Percentiles rank a stretch among this genome's conserved stretches.
phyloP scores from a whole-genome alignment of 768 basidiomycete species.

The Rhodotorula kratochvilovae region DNA sequence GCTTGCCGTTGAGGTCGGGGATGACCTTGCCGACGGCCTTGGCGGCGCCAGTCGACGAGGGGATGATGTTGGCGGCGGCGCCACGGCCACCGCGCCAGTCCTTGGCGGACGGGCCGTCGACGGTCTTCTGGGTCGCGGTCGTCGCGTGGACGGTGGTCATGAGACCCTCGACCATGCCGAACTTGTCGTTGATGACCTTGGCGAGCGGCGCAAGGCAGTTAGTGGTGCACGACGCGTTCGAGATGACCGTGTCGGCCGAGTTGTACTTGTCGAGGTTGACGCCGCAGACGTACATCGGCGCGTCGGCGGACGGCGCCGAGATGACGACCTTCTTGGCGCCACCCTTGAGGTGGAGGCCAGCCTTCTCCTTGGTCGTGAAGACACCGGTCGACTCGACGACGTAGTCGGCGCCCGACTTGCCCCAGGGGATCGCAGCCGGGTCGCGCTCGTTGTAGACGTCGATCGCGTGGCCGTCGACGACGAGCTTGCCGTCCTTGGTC shows the following conservation, averaged over 20 bases:
- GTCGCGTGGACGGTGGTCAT: constrained; percentile 78
- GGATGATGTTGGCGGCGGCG: constrained; percentile 97
- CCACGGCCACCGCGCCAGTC: constrained; percentile 97
- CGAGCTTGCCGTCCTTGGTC: constrained; percentile 81
- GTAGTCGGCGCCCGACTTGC: constrained; percentile 75
- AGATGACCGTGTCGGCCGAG: constrained; percentile 79
- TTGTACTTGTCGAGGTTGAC: constrained; percentile 94
- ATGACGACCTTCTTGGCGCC: constrained; percentile 99
- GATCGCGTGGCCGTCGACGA: constrained; percentile 73
- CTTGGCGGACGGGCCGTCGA: constrained; percentile 86
- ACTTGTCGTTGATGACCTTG: constrained; percentile 96
- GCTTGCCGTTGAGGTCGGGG: constrained; percentile 90
- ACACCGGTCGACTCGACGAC: constrained; percentile 97
- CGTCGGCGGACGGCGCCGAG: constrained; percentile 95
- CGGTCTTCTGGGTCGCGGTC: constrained; percentile 51
- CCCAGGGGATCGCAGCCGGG: constrained; percentile 80
- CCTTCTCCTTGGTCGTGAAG: constrained; percentile 94
- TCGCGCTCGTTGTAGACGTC: constrained; percentile 78
- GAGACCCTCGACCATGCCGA: constrained; percentile 89
- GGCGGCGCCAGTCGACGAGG: constrained; percentile 96
- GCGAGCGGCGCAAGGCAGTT: constrained; percentile 99
- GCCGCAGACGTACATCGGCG: constrained; percentile 86
- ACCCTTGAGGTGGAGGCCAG: constrained; percentile 87
- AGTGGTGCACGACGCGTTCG: constrained; percentile 98
- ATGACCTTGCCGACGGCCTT: constrained; percentile 65